Base-by-base conservation (phyloP, 2,329 filamentous ascomycete genomes). In the Orbilia quercus region DNA sequence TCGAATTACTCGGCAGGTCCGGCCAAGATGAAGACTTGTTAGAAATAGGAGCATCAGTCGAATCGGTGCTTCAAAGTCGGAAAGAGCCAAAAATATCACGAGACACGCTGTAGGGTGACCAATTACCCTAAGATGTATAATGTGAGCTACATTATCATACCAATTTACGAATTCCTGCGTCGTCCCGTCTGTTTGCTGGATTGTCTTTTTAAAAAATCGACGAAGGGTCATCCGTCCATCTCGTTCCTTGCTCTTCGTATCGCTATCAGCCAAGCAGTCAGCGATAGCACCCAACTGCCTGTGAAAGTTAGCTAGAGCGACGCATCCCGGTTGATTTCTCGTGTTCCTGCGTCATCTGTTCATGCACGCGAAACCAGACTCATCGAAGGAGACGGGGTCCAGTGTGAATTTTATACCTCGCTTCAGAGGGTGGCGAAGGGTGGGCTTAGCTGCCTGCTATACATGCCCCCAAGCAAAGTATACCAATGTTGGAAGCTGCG, bases 311-410 rank as follows among this genome's bases (percentile, higher is more conserved):
- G 65, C 18, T 18, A 31, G 12, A n/a, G 23, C 3, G 23, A 16
- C 38, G 9, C 16, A 65, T 40, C 28, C 40, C 28, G 4, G 38
- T 20, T 23, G 18, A 14, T 28, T 38, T 36, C 48, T 47, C 60
- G 38, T 57, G 65, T 70, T 70, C 65, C 65, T 70, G 65, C 65
- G 57, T 70, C 50, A 62, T 62, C 22, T 12, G n/a, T 34, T 65
- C 20, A 55, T 50, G 57, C 57, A 62, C 34, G 54, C 48, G 48
- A 64, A 9, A 31, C 28, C 9, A 60, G 38, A 34, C 50, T 34
- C 16, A 57, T 57, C 16, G 48, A 20, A 7, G 48, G 28, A 53
- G 16, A 34, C 28, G 53, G 9, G n/a, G 42, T 14, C 6, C 16
- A 50, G 28, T 18, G 16, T 50, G 16, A 12, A 1, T 23, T 28